These are phyloP conservation scores for Hansenula anomala DNA, from an alignment of 1,139 yeast species.

Conservation along the genomic window DNA sequence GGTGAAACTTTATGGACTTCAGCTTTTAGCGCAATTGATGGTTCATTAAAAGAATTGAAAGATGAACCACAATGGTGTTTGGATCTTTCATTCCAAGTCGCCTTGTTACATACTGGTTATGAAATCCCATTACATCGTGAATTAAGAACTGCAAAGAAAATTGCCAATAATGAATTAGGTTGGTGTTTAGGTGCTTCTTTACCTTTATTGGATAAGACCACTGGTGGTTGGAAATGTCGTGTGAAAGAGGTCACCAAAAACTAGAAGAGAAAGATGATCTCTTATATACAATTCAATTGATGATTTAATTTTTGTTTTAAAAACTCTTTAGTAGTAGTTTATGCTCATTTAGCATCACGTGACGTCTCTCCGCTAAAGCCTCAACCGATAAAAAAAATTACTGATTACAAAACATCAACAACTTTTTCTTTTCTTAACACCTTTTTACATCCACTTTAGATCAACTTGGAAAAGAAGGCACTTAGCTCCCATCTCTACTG, in stretches of 20 bases:
- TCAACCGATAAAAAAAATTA: not conserved
- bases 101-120: constrained; percentile 90
- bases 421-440: no score
- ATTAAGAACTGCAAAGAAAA: constrained; percentile 84
- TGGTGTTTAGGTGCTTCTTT: constrained; percentile 99
- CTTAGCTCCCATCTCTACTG: no score
- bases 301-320: no score
- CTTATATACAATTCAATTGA: no score
- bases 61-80: constrained; percentile 92
- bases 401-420: not conserved
- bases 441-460: no score
- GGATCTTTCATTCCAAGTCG: constrained; percentile 84
- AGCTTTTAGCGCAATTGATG: constrained; percentile 52
- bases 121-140: constrained; percentile 90
- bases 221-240: constrained; percentile 68
- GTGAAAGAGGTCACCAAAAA: constrained; percentile 20
- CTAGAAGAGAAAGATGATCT: no score
- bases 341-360: not conserved
- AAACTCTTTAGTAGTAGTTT: no score
- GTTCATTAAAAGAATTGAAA: constrained; percentile 58
- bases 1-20: constrained; percentile 75
- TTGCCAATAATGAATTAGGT: constrained; percentile 85
- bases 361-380: not conserved
- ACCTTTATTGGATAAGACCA: constrained; percentile 65
- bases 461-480: no score